A percentile compares a stretch with the other conserved stretches of the same genome.
Conservation (phyloP, 2,329 filamentous ascomycete genomes). For the Gaeumannomyces tritici region DNA sequence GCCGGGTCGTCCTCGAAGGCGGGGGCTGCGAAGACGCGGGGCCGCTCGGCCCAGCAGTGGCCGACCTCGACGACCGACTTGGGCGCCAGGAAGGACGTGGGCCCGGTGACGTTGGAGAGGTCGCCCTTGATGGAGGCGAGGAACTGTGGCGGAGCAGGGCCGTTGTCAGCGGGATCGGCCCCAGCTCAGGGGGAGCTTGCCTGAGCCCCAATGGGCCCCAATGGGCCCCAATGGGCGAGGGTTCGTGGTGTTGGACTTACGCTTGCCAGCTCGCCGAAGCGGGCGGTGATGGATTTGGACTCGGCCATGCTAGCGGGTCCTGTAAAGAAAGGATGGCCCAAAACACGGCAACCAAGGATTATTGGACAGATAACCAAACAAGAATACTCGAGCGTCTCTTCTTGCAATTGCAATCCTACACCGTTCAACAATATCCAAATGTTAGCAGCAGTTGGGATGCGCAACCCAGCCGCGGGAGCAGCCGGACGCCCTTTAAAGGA, state of each 20-base stretch:
- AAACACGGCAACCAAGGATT: background rate
- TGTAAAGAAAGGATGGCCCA: no score
- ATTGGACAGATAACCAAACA: background rate
- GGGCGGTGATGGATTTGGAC: constrained; percentile 17
- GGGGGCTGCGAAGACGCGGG: constrained; percentile 35
- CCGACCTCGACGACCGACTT: constrained; percentile 42
- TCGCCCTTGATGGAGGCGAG: constrained; percentile 33
- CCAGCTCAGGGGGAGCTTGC: no score
- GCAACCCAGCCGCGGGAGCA: background rate
- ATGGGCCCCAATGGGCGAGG: no score
- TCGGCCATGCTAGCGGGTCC: constrained; percentile 10
- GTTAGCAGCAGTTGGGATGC: background rate
- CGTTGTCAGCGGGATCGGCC: background rate
- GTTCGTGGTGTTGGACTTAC: constrained; percentile 8
- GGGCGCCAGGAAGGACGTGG: constrained; percentile 36
- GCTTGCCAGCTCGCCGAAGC: constrained; percentile 20
- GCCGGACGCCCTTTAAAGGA: background rate
- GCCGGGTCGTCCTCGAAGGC: constrained; percentile 31
- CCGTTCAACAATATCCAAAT: background rate
- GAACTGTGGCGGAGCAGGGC: constrained; percentile 14
- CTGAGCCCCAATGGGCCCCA: no score
- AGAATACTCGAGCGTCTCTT: background rate
- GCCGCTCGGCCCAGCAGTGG: constrained; percentile 39
- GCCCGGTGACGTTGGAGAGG: constrained; percentile 40
- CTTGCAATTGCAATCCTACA: background rate